phyloP scores from a whole-genome alignment of 179 eudicot species.

The Heliamphora pulchella region DNA sequence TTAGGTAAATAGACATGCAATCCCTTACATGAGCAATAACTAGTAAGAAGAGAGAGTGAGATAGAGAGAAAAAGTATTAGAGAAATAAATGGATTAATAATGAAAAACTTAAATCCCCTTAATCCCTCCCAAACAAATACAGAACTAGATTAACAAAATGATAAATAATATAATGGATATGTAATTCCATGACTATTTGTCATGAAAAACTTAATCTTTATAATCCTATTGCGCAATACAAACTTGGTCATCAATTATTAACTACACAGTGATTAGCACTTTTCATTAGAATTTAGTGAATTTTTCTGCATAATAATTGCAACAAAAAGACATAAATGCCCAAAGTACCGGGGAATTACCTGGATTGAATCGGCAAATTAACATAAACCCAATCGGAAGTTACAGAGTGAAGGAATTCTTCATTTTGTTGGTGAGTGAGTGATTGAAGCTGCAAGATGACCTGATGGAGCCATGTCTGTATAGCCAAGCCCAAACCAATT shows the following conservation, averaged over 20 bases:
- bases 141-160: no score
- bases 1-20: no score
- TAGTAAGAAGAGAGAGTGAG: no score
- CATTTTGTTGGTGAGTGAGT: slow-evolving; percentile 35
- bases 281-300: not conserved
- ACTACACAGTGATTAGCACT: not conserved
- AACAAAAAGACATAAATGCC: not conserved
- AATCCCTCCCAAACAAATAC: no score
- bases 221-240: not conserved
- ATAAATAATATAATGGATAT: no score
- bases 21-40: no score
- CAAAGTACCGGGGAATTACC: not conserved
- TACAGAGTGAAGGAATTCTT: not conserved
- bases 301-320: not conserved
- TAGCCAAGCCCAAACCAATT: not conserved
- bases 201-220: no score
- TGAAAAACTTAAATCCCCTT: no score
- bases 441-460: slow-evolving; percentile 54
- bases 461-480: slow-evolving; percentile 22
- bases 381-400: no score
- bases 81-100: no score
- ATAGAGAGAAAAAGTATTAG: no score
- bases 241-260: not conserved
- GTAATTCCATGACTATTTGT: no score
- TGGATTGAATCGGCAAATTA: not conserved